These are phyloP conservation scores for Teratosphaeria zuluensis DNA, from an alignment of 2,329 filamentous ascomycete species.

Conservation along the genomic window DNA sequence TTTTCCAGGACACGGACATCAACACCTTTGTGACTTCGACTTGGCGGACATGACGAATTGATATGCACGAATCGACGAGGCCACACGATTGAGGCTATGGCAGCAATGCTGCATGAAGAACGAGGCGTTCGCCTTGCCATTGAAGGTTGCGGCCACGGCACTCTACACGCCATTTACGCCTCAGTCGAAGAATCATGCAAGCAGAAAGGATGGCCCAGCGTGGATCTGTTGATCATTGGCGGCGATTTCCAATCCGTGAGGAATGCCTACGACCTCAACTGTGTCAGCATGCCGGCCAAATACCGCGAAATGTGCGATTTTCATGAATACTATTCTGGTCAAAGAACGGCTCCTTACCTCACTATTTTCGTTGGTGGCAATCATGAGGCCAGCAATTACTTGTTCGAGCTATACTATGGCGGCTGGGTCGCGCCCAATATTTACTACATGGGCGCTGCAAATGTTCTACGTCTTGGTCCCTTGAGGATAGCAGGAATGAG, in stretches of 20 bases:
- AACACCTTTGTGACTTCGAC: background rate
- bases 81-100: background rate
- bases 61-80: background rate
- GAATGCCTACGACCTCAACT: conserved; percentile 76
- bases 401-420: conserved; percentile 90
- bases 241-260: conserved; percentile 92
- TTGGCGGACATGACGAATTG: background rate
- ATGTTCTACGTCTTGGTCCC: conserved; percentile 73
- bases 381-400: conserved; percentile 83
- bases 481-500: conserved; percentile 82
- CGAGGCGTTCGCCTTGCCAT: conserved; percentile 50
- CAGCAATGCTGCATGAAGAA: conserved; percentile 3
- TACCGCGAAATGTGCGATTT: conserved; percentile 87
- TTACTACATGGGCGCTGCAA: conserved; percentile 91
- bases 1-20: background rate
- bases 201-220: conserved; percentile 63
- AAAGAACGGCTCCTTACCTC: conserved; percentile 67
- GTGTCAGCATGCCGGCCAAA: conserved; percentile 82
- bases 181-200: conserved; percentile 61
- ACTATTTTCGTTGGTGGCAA: conserved; percentile 93
- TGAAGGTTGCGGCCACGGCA: conserved; percentile 88
- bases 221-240: conserved; percentile 88
- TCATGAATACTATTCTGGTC: conserved; percentile 82
- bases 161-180: conserved; percentile 81
- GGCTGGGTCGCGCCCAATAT: conserved; percentile 97